These are phyloP conservation scores for Sporothrix humicola DNA, from an alignment of 2,329 filamentous ascomycete species.

Conservation along the genomic window DNA sequence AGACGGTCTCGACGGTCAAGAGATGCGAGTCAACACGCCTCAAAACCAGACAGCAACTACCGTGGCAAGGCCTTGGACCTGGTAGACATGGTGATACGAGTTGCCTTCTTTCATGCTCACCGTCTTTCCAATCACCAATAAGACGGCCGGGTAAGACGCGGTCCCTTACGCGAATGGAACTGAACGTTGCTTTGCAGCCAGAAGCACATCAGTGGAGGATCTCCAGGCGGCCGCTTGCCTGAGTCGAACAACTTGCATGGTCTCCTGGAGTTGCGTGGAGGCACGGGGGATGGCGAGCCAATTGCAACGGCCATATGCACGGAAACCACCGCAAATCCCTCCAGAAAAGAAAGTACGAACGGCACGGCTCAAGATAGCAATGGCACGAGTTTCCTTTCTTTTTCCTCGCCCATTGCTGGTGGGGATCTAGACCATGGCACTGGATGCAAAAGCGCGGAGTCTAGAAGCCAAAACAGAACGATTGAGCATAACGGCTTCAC, in stretches of 20 bases:
- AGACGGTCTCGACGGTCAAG: not conserved
- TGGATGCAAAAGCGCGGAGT: too few species aligned
- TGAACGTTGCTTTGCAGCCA: not conserved
- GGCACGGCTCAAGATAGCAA: not conserved
- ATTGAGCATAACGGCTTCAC: not conserved
- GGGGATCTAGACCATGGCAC: not conserved
- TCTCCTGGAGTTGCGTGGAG: constrained; percentile 2
- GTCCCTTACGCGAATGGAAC: constrained; percentile 13
- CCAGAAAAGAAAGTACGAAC: not conserved
- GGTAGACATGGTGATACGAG: not conserved
- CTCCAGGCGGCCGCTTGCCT: constrained; percentile 1
- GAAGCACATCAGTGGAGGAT: not conserved
- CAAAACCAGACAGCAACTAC: too few species aligned
- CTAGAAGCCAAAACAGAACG: too few species aligned
- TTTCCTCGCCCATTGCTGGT: not conserved
- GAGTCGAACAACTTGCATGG: not conserved
- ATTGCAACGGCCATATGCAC: not conserved
- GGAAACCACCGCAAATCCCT: constrained; percentile 1
- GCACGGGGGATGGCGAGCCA: not conserved
- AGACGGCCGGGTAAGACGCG: not conserved
- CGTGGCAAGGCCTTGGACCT: not conserved
- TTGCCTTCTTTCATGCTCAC: not conserved
- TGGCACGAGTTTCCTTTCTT: not conserved
- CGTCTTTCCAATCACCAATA: constrained; percentile 17
- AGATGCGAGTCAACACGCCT: too few species aligned